Evolutionary conservation across 306 rosid species (phyloP).

Genomic region (Prunus mira): DNA sequence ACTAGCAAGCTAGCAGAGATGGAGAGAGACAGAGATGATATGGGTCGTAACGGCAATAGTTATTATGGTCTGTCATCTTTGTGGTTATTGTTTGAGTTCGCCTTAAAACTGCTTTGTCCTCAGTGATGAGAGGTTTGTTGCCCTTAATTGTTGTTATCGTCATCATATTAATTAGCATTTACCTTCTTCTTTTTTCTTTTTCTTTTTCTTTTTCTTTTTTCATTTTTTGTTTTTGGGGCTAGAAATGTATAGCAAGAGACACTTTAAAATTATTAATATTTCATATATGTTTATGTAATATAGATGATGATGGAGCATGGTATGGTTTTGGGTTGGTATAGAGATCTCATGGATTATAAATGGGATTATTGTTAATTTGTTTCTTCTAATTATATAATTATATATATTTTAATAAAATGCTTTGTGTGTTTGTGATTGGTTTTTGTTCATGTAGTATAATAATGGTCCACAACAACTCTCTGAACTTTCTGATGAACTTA

Average conservation of each 20-base stretch:
- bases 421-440: not conserved
- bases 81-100: slow-evolving; percentile 34
- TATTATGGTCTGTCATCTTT: slow-evolving; percentile 44
- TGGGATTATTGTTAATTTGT: not conserved
- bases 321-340: slow-evolving; percentile 19
- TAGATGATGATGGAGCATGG: slow-evolving; percentile 27
- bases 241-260: slow-evolving; percentile 76
- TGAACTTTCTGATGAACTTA: not conserved
- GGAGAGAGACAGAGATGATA: slow-evolving; percentile 30
- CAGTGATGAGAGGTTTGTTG: slow-evolving; percentile 46
- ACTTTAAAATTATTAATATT: slow-evolving; percentile 27
- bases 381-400: not conserved
- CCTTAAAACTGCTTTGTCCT: slow-evolving; percentile 46
- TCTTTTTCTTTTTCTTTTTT: not conserved
- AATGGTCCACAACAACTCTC: not conserved
- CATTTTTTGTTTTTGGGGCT: slow-evolving; percentile 18
- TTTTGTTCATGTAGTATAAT: not conserved
- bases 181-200: slow-evolving; percentile 1
- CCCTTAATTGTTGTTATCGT: slow-evolving; percentile 33
- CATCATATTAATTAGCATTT: slow-evolving; percentile 36
- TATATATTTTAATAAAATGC: not conserved
- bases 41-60: slow-evolving; percentile 25
- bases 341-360: not conserved
- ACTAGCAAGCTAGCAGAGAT: slow-evolving; percentile 31
- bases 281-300: slow-evolving; percentile 34